Conservation (phyloP, 1,284 basidiomycete species). For the Meripilus lineatus region DNA sequence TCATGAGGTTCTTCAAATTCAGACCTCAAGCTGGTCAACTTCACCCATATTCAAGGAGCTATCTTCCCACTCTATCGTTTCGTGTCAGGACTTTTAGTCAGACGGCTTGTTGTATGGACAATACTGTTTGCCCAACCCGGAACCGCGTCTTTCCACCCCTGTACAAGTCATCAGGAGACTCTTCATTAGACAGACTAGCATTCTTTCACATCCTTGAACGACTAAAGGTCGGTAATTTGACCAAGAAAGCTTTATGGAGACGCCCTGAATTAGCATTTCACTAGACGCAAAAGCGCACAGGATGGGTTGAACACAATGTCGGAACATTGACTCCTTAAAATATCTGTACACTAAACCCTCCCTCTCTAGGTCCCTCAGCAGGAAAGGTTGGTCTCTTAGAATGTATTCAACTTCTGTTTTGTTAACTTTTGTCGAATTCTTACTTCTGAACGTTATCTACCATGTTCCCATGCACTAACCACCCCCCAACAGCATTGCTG, state of each 20-base stretch:
- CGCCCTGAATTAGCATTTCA: constrained; percentile 1
- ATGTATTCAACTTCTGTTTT: too few species aligned
- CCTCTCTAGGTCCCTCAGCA: constrained; percentile 63
- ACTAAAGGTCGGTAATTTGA: constrained; percentile 69
- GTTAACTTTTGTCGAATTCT: not conserved
- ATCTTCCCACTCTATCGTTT: too few species aligned
- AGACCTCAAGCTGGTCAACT: too few species aligned
- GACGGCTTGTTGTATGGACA: too few species aligned
- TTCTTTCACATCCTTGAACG: constrained; percentile 88
- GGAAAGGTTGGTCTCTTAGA: constrained; percentile 63
- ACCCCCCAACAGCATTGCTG: constrained; percentile 75
- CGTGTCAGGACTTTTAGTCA: too few species aligned
- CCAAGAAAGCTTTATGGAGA: not conserved
- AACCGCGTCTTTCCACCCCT: constrained; percentile 45
- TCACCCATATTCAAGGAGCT: too few species aligned
- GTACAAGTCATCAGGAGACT: constrained; percentile 53
- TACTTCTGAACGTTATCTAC: constrained; percentile 2
- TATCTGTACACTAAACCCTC: not conserved
- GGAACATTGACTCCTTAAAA: constrained; percentile 15
- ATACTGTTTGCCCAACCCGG: too few species aligned
- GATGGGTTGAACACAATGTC: constrained; percentile 85
- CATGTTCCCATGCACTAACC: not conserved
- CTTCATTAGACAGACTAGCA: constrained; percentile 66
- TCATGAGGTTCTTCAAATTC: too few species aligned
- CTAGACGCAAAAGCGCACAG: constrained; percentile 93